A percentile compares a stretch with the other conserved stretches of the same genome.
phyloP scores from a whole-genome alignment of 164 flowering plant species.

The Chimonanthus praecox region DNA sequence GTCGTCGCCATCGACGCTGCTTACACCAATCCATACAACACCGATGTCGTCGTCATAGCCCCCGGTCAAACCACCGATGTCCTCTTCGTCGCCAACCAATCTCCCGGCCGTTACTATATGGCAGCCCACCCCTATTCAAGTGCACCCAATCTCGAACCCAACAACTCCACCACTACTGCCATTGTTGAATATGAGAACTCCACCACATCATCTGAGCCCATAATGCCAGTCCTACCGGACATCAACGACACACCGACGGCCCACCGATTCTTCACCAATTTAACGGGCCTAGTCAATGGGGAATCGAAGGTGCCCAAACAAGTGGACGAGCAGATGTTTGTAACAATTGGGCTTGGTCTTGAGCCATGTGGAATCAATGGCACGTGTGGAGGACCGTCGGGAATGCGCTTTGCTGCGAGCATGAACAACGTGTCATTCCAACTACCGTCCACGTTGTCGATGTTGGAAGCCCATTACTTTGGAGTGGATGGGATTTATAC shows the following conservation, averaged over 20 bases:
- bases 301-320: conserved; percentile 40
- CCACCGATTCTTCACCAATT: conserved; percentile 35
- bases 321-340: conserved; percentile 39
- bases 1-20: conserved; percentile 68
- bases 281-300: conserved; percentile 31
- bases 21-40: conserved; percentile 51
- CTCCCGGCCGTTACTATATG: conserved; percentile 50
- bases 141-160: conserved; percentile 15
- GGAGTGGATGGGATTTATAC: conserved; percentile 42
- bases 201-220: conserved; percentile 20
- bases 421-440: conserved; percentile 64
- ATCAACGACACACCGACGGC: conserved; percentile 60
- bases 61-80: conserved; percentile 79
- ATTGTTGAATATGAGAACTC: conserved; percentile 22
- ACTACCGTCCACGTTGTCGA: conserved; percentile 34
- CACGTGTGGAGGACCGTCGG: conserved; percentile 33
- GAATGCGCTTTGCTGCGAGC: conserved; percentile 37
- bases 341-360: conserved; percentile 34
- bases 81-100: conserved; percentile 46
- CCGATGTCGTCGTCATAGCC: conserved; percentile 52
- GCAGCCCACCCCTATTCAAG: conserved; percentile 49
- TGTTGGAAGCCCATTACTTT: conserved; percentile 45
- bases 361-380: conserved; percentile 24
- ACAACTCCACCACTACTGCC: conserved; percentile 48
- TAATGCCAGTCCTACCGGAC: conserved; percentile 52